phyloP scores from a whole-genome alignment of 139 green algal genomes.

The Ettlia oleoabundans region DNA sequence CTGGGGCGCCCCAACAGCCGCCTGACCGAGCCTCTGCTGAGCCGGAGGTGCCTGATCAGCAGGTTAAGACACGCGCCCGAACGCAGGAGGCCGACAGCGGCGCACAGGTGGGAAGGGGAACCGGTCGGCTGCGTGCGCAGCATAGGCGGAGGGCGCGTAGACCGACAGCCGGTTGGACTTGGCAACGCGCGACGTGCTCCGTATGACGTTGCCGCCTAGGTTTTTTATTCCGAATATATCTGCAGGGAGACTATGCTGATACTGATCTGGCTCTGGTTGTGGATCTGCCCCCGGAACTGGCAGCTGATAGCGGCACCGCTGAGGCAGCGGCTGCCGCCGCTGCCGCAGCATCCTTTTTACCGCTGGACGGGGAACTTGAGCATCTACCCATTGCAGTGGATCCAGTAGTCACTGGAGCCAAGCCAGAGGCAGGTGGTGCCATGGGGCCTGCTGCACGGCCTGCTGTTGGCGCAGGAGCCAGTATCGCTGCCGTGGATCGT shows the following conservation, averaged over 20 bases:
- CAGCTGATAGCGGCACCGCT: background rate
- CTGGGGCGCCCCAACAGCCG: background rate
- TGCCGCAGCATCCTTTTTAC: background rate
- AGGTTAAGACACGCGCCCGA: background rate
- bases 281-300: background rate
- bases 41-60: background rate
- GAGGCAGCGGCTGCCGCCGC: background rate
- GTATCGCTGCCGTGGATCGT: background rate
- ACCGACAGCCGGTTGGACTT: too few relatives aligned
- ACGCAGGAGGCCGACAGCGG: background rate
- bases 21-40: background rate
- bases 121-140: too few relatives aligned
- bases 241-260: background rate
- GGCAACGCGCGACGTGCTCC: too few relatives aligned
- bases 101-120: background rate
- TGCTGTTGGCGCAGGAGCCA: too few relatives aligned
- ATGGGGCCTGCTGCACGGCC: too few relatives aligned
- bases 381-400: too few relatives aligned
- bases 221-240: background rate
- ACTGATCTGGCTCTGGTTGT: background rate
- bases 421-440: too few relatives aligned
- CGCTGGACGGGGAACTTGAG: too few relatives aligned
- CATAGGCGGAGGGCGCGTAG: too few relatives aligned
- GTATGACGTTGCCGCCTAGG: background rate
- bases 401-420: too few relatives aligned